phyloP scores from a whole-genome alignment of 257 asterid species.

The Solanum habrochaites region DNA sequence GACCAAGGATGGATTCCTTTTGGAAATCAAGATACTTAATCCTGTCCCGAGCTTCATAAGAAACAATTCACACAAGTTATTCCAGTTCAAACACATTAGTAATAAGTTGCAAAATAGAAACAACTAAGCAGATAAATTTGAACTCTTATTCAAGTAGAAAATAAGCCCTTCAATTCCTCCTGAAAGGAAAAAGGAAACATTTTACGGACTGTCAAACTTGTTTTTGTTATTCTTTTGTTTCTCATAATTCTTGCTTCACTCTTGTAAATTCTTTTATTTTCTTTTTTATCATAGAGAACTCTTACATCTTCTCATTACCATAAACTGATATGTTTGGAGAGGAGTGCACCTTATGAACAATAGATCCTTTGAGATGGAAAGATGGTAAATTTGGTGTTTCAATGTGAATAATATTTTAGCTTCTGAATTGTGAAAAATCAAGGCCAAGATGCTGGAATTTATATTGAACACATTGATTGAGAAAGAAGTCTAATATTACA shows the following conservation, averaged over 20 bases:
- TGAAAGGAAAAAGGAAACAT: neutral
- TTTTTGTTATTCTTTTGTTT: neutral
- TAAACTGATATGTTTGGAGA: neutral
- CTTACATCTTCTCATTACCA: neutral
- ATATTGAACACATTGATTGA: neutral
- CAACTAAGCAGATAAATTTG: neutral
- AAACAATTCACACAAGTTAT: slow-evolving; percentile 13
- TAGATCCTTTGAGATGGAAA: neutral
- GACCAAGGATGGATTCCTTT: slow-evolving; percentile 80
- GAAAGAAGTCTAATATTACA: neutral
- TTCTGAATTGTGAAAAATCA: neutral
- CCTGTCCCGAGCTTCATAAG: slow-evolving; percentile 92
- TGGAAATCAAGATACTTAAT: slow-evolving; percentile 74
- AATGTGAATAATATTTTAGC: neutral
- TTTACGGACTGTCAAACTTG: neutral
- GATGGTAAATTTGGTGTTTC: neutral
- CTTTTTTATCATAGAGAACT: neutral
- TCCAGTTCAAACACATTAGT: neutral
- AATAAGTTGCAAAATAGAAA: neutral
- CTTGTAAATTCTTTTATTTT: neutral
- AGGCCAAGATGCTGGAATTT: neutral
- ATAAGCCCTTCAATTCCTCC: neutral
- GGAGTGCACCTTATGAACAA: neutral
- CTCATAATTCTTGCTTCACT: neutral
- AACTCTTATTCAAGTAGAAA: neutral